Evolutionary conservation across 2,329 filamentous ascomycete genomes (phyloP), one percentile per base, ranked within the genome.

Genomic region (Tolypocladium amazonense): DNA sequence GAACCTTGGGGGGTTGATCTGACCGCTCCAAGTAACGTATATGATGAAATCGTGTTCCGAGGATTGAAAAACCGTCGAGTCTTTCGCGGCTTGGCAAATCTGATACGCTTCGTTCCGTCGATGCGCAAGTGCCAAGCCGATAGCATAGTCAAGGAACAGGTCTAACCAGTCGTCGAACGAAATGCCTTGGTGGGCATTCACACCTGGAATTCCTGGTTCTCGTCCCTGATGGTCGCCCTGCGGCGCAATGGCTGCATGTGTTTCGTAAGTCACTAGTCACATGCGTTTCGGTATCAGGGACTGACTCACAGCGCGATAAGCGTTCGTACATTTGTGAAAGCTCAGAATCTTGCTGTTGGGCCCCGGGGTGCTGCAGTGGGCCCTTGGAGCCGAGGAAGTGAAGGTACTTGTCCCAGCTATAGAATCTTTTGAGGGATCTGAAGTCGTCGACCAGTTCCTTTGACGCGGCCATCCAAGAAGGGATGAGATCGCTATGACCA

Each of bases 81-180:
- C 87, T 56, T 87, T 81, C 1, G 90, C 90, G 7, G 88, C 85
- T 62, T 92, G 85, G 65, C 95, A 87, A 9, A 91, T 84, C 57
- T 88, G 85, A 71, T 96, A 97, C 57, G 90, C 87, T 63, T 90
- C 87, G 50, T 87, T 81, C 18, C 82, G 78, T 56, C 88, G 84
- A 39, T 86, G 86, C 25, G 80, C 76, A 50, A 85, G 82, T 9
- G 92, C 89, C 38, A 94, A 81, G 6, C 87, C 80, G 56, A 97
- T 80, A 3, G 92, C 89, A 70, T 95, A 95, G 68, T 94, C 89
- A 41, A 95, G 81, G 70, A 99, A 96, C 0, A 96, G 81, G 65
- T 95, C 89, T 3, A 97, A 81, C 94, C 94, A 99, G 55, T 86
- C 82, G 60, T 87, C 80, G 69, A 97, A 96, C 0, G 86, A 78